Evolutionary conservation across 106 monocot species (phyloP), one percentile per base, ranked within the genome.

Genomic region (Platanthera guangdongensis): DNA sequence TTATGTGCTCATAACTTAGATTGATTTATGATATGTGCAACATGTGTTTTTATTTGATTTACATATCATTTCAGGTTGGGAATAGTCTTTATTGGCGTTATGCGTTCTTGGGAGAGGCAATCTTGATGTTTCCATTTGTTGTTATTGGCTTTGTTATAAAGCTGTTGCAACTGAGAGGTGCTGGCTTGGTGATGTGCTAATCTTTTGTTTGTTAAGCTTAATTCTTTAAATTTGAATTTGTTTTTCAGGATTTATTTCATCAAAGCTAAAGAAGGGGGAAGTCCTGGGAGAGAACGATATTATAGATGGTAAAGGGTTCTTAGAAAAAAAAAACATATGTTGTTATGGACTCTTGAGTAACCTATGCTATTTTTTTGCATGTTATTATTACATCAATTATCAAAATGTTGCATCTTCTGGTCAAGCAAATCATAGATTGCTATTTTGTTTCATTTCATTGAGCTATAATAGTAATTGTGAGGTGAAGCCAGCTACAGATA

Each of bases 111-210:
- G 89, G 86, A 69, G 97, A 94, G 77, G 79, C 97, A 22, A 60
- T 99, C 68, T 76, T 99, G 86, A 99, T 99, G 97, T 91, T 99
- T 75, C 97, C 97, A 70, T 99, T 99, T 89, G 94, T 83, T 74
- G 88, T 94, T 88, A 78, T 89, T 52, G 97, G 97, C 68, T 94
- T 99, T 83, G 49, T 81, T 14, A 92, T 91, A 57, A 85, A 88
- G 78, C 94, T 94, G 70, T 79, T 99, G 76, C 80, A 90, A 50
- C 85, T 99, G 25, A 99, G 94, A 92, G 97, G 97, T 99, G 64
- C 4, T 63, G 53, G n/a, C 22, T 64, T 77, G 52, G 8, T 2
- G 69, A 14, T 46, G 47, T 25, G 25, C 25, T 25, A 25, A 25
- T 25, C 0, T 25, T 25, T 25, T 25, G 25, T 25, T 25, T 25